Evolutionary conservation across 228 moss, liverwort and hornwort species (phyloP).

Genomic region (Sphagnum fallax): DNA sequence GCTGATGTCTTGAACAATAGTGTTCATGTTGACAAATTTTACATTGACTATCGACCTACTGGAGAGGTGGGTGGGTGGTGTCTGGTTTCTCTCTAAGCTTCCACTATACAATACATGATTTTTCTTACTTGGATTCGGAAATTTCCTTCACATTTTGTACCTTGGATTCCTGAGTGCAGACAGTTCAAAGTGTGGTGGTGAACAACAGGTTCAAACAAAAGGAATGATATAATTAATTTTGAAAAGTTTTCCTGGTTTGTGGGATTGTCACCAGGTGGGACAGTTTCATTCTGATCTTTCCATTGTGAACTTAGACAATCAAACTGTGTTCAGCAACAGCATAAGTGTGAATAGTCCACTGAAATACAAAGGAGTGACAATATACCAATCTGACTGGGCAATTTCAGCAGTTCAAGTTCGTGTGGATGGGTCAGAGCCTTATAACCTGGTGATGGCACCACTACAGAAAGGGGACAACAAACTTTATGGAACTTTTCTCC

Average conservation of each 20-base stretch:
- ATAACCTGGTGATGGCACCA: constrained; percentile 84
- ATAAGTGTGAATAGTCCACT: constrained; percentile 88
- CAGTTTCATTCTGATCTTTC: constrained; percentile 90
- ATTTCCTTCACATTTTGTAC: neutral
- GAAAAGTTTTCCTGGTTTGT: neutral
- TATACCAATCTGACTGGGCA: constrained; percentile 98
- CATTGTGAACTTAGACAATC: constrained; percentile 25
- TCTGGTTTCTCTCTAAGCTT: neutral
- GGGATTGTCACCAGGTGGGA: constrained; percentile 23
- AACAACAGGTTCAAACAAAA: too few relatives aligned
- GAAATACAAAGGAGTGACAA: constrained; percentile 69
- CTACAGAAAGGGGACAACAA: constrained; percentile 86
- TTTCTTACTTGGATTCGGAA: too few relatives aligned
- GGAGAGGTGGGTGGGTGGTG: constrained; percentile 40
- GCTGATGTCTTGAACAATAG: constrained; percentile 45
- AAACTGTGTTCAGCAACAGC: constrained; percentile 32
- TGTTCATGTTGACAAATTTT: constrained; percentile 79
- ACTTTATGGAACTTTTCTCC: constrained; percentile 87
- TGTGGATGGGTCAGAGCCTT: constrained; percentile 76
- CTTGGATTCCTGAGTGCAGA: neutral
- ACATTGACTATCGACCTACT: constrained; percentile 74
- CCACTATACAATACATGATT: too few relatives aligned
- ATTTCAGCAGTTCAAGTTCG: constrained; percentile 78
- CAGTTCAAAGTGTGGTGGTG: neutral
- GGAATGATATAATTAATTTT: too few relatives aligned